A percentile compares a stretch with the other conserved stretches of the same genome.
These are phyloP conservation scores for Tritrichomonas foetus DNA, from an alignment of 208 protist species.

Conservation along the genomic window DNA sequence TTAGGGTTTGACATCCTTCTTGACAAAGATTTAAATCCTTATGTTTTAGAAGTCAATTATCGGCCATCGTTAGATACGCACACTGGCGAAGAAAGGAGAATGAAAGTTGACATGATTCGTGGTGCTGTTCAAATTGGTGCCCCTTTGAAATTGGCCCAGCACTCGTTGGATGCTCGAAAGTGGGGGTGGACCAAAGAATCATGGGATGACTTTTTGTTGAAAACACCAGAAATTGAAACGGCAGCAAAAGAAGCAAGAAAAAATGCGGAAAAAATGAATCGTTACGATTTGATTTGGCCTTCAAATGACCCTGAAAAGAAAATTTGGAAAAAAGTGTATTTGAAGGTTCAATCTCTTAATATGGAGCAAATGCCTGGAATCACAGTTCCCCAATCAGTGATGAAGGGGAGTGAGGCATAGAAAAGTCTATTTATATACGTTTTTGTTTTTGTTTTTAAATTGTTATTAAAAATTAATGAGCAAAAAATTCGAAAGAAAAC, in stretches of 20 bases:
- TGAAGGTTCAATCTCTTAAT: background rate
- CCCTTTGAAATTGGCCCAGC: background rate
- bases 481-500: too few species aligned
- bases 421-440: too few species aligned
- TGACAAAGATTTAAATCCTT: background rate
- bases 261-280: background rate
- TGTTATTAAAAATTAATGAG: too few species aligned
- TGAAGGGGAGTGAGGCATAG: too few species aligned
- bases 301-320: background rate
- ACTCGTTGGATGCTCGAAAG: background rate
- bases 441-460: too few species aligned
- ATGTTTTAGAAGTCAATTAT: conserved; percentile 35
- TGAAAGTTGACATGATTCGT: background rate
- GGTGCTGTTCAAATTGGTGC: background rate
- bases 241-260: background rate
- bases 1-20: conserved; percentile 10
- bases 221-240: background rate
- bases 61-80: background rate
- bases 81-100: background rate
- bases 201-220: background rate
- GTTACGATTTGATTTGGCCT: background rate
- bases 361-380: background rate
- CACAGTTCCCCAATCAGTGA: too few species aligned
- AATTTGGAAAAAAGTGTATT: background rate
- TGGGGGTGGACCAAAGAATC: background rate